A percentile compares a stretch with the other conserved stretches of the same genome.
Evolutionary conservation across 1,139 yeast species (phyloP).

Genomic region (Martiniozyma asiatica): DNA sequence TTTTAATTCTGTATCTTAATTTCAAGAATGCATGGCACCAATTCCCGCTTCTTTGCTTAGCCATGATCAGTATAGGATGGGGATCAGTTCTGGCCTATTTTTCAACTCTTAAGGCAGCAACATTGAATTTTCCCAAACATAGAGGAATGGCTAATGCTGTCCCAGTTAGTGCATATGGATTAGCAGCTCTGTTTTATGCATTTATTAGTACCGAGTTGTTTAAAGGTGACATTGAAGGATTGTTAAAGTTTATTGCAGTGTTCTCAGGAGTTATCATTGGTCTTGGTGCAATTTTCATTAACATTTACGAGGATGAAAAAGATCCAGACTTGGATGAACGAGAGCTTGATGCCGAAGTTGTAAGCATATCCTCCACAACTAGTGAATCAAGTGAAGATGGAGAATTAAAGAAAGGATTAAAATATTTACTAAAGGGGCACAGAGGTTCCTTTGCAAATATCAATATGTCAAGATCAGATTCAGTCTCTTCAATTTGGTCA

Average conservation of each 20-base stretch:
- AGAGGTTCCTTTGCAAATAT: constrained; percentile 25
- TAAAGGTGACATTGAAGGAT: constrained; percentile 29
- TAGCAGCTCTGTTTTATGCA: constrained; percentile 27
- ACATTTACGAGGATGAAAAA: constrained; percentile 12
- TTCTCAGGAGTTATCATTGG: constrained; percentile 21
- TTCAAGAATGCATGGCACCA: constrained; percentile 23
- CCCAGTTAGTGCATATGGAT: constrained; percentile 46
- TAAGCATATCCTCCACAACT: constrained; percentile 1
- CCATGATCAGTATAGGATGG: constrained; percentile 44
- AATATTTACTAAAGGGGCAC: constrained; percentile 21
- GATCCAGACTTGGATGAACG: constrained; percentile 1
- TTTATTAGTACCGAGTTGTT: constrained; percentile 33
- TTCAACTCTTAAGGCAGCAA: constrained; percentile 56
- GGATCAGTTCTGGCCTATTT: constrained; percentile 57
- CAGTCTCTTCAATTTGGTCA: constrained; percentile 20
- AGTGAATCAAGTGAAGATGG: constrained; percentile 4
- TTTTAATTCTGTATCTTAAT: constrained; percentile 26
- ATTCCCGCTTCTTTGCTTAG: constrained; percentile 30
- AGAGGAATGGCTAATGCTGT: constrained; percentile 57
- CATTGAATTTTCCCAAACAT: constrained; percentile 57
- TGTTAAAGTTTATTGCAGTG: constrained; percentile 21
- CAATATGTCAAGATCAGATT: constrained; percentile 15
- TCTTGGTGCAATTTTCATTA: constrained; percentile 19
- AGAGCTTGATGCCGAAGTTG: constrained; percentile 1
- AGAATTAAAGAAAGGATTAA: constrained; percentile 13